Conservation (phyloP, 495 filamentous ascomycete species). For the Xylaria bambusicola region DNA sequence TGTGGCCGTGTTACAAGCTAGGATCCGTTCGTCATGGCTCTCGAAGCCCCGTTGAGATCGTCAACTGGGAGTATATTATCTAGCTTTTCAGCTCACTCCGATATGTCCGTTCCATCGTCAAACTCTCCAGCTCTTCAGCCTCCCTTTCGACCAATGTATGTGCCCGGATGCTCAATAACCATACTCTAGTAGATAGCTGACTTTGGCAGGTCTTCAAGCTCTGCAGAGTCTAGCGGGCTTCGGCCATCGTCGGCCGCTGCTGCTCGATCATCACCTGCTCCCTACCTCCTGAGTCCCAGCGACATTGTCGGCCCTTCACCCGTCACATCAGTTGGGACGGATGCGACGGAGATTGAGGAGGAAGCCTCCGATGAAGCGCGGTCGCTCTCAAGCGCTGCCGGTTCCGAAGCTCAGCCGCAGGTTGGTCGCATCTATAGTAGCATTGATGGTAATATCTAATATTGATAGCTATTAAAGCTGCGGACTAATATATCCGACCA, state of each 20-base stretch:
- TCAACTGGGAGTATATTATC: constrained; percentile 58
- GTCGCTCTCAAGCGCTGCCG: constrained; percentile 26
- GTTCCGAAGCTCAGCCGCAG: constrained; percentile 29
- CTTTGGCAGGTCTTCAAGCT: constrained; percentile 40
- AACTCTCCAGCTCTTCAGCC: constrained; percentile 52
- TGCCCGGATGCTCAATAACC: background rate
- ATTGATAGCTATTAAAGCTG: constrained; percentile 55
- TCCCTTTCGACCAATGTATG: constrained; percentile 55
- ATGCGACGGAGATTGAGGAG: constrained; percentile 72
- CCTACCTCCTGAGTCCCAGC: constrained; percentile 49
- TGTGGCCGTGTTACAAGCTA: constrained; percentile 10
- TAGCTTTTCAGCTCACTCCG: constrained; percentile 60
- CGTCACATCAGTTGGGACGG: constrained; percentile 74
- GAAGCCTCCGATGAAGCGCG: constrained; percentile 55
- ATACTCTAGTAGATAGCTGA: constrained; percentile 1
- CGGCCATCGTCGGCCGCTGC: constrained; percentile 36
- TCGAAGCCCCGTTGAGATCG: constrained; percentile 59
- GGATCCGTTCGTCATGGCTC: constrained; percentile 50
- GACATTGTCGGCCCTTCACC: constrained; percentile 73
- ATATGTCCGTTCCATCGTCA: constrained; percentile 59
- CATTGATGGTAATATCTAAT: constrained; percentile 17
- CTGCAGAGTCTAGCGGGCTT: constrained; percentile 41
- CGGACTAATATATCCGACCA: constrained; percentile 60
- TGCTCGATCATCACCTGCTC: constrained; percentile 28
- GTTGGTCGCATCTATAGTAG: constrained; percentile 32